phyloP scores from a whole-genome alignment of 208 protist species.

The Spironucleus salmonicida region DNA sequence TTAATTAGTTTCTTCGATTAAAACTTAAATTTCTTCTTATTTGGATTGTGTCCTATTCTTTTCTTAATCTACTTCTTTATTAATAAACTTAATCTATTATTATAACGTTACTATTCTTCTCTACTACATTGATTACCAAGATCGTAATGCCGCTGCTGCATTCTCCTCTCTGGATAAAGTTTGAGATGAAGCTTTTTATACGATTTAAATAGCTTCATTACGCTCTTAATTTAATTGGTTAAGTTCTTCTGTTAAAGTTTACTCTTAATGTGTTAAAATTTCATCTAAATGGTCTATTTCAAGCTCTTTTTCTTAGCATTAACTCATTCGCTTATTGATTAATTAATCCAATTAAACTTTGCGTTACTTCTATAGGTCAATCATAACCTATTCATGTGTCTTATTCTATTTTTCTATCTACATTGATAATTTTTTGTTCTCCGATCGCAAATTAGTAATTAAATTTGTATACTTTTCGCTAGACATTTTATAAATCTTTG shows the following conservation, averaged over 20 bases:
- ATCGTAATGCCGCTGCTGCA: neutral
- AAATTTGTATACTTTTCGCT: neutral
- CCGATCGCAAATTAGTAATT: neutral
- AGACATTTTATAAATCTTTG: too few species aligned
- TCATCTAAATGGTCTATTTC: slow-evolving; percentile 1
- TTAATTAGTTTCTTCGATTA: neutral
- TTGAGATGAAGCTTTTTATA: neutral
- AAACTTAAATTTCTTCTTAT: neutral
- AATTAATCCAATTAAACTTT: neutral
- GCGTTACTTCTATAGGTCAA: neutral
- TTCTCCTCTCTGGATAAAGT: neutral
- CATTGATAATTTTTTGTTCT: neutral
- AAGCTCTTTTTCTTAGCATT: neutral
- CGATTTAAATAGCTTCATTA: neutral
- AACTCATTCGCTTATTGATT: neutral
- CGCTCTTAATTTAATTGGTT: neutral
- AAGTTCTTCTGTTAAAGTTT: neutral
- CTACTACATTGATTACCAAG: slow-evolving; percentile 2
- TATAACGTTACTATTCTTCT: neutral
- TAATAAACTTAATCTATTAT: neutral
- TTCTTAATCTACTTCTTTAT: neutral
- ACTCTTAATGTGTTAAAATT: neutral
- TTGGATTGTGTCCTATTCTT: too few species aligned
- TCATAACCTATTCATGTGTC: neutral
- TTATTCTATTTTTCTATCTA: neutral